Conservation (phyloP, 805 yeast species). For the Saccharomycodes ludwigii region DNA sequence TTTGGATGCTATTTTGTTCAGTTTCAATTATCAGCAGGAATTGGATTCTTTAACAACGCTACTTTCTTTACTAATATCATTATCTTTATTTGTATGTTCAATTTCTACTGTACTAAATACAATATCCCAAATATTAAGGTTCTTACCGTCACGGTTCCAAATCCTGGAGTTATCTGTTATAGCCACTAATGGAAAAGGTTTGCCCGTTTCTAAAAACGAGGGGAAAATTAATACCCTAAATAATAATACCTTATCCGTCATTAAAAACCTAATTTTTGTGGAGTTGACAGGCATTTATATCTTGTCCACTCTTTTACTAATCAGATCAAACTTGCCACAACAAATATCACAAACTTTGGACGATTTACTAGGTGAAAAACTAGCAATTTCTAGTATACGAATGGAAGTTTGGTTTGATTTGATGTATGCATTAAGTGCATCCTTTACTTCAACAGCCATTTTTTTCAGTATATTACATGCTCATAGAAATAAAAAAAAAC, state of each 20-base stretch:
- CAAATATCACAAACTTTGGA: constrained; percentile 22
- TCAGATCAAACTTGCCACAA: constrained; percentile 27
- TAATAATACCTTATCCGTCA: constrained; percentile 23
- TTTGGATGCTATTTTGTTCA: constrained; percentile 20
- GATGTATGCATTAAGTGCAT: constrained; percentile 22
- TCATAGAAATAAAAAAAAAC: background rate
- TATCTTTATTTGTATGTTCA: constrained; percentile 47
- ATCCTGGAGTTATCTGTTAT: constrained; percentile 18
- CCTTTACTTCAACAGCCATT: constrained; percentile 13
- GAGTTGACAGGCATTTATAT: constrained; percentile 29
- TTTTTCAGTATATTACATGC: background rate
- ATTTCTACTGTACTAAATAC: constrained; percentile 54
- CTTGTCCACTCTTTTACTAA: constrained; percentile 27
- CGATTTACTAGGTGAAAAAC: constrained; percentile 21
- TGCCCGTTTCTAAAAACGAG: constrained; percentile 13
- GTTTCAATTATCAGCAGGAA: constrained; percentile 23
- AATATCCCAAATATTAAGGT: constrained; percentile 36
- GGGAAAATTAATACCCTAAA: constrained; percentile 1
- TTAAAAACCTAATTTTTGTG: constrained; percentile 27
- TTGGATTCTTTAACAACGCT: constrained; percentile 26
- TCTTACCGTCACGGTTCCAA: constrained; percentile 26
- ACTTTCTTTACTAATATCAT: constrained; percentile 38
- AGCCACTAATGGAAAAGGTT: constrained; percentile 9
- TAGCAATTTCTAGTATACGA: constrained; percentile 17
- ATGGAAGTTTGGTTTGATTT: constrained; percentile 32